Base-by-base conservation (phyloP, 768 basidiomycete genomes). In the Dentipellis fragilis region DNA sequence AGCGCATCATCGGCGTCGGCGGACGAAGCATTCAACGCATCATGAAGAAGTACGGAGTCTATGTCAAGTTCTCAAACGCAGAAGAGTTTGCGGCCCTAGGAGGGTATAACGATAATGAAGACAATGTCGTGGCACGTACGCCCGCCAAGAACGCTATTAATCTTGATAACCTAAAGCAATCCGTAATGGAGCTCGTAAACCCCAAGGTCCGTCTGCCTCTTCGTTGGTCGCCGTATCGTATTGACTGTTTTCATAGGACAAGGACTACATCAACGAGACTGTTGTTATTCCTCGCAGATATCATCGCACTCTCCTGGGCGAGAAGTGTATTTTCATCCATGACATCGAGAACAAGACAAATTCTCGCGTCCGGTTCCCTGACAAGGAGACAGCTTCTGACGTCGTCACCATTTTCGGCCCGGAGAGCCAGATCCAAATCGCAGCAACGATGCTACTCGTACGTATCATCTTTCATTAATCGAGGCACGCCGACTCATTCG, bases 11-110 rank as follows among this genome's bases (percentile, higher is more conserved):
- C 62, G 95, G 95, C 58, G 94, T 97, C 37, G 94, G 93, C 36
- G 95, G 95, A 29, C 85, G 93, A 65, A 98, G 93, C 71, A 97
- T 99, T 57, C 95, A 98, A 70, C 83, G 93, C 57, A 98, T 99
- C 71, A 99, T 99, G 95, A 97, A 97, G 76, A 93, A 95, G 68
- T 96, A 88, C 62, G 95, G 95, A n/a, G 95, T 97, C 19, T 98
- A 97, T 71, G 95, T 99, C 71, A 98, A 98, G 72, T 99, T 98
- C 65, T 92, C 91, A 21, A 98, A 97, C 68, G 92, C 92, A 10
- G 95, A 98, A 63, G 95, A 98, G 68, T 96, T 94, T 69, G 93
- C 93, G 38, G 83, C 87, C 11, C 78, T 94, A 60, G 95, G 95
- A 23, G 95, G 94, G 5, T 95, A 95, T 68, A 84, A 87, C 64